Conservation (phyloP, 2,329 filamentous ascomycete genomes). For the Fusarium hainanense region DNA sequence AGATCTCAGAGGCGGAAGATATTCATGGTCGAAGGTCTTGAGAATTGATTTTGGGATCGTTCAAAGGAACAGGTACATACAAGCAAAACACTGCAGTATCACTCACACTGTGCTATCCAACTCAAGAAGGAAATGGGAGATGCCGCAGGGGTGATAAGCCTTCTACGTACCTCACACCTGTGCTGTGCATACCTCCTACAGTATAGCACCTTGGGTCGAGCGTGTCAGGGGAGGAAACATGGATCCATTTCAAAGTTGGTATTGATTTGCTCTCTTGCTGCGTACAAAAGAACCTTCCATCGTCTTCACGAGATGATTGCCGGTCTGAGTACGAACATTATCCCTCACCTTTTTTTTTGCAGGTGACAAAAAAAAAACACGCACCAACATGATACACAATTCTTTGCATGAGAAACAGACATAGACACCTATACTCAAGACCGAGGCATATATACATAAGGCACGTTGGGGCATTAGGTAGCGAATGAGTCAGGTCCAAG, state of each 20-base stretch:
- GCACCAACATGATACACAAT: neutral
- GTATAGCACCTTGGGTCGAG: neutral
- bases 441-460: neutral
- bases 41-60: neutral
- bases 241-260: neutral
- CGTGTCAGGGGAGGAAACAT: slow-evolving; percentile 3
- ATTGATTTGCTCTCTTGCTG: neutral
- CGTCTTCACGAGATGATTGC: neutral
- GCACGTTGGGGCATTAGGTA: neutral
- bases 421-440: neutral
- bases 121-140: neutral
- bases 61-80: neutral
- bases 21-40: neutral
- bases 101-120: slow-evolving; percentile 24
- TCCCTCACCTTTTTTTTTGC: neutral
- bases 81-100: neutral
- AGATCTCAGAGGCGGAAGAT: neutral
- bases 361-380: neutral
- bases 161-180: slow-evolving; percentile 3
- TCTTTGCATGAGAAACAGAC: neutral
- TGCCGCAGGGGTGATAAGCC: slow-evolving; percentile 33
- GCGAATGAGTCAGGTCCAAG: slow-evolving; percentile 9
- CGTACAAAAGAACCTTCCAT: slow-evolving; percentile 1
- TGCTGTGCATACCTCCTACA: too few relatives aligned
- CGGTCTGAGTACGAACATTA: slow-evolving; percentile 4